Base-by-base conservation (phyloP, 768 basidiomycete species). In the Calvatia gigantea region DNA sequence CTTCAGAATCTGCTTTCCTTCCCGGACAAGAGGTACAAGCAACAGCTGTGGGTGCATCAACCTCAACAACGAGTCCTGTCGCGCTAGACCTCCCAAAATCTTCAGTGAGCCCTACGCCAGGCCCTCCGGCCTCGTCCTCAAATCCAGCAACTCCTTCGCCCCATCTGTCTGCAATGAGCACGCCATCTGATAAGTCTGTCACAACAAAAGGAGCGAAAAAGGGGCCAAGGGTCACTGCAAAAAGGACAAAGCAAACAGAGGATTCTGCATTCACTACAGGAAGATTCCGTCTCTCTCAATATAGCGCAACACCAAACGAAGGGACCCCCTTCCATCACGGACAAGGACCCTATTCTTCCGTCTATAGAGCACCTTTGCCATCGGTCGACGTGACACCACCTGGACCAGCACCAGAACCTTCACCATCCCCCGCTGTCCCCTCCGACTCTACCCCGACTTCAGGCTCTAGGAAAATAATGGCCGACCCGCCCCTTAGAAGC, bases 21-120 rank as follows among this genome's bases (percentile, higher is more conserved):
- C 83, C 84, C n/a, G 84, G 83, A 6, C 84, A 85, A 62, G 67
- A 62, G 14, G 71, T 73, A 27, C 62, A 62, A 8, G 56, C 56
- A 15, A 55, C 57, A 37, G 54, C 60, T 46, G 57, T 51, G 17
- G 60, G 62, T 29, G 33, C 51, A 33, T 49, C 63, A 27, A 19
- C 54, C 21, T 48, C 61, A 42, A 65, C 60, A 35, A 19, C 55
- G 6, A n/a, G 66, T 51, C 38, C 55, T 17, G 35, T 54, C 6
- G 43, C 50, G 15, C 46, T 29, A n/a, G 47, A 37, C 14, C 51
- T 47, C 35, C 53, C 29, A 27, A 21, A 47, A 35, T 56, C 54
- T 14, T 56, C 54, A 6, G 41, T 47, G 11, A 48, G 54, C 23
- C 35, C 54, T 14, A 56, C 54, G 9, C 46, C 46, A 5, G 54